A percentile compares a stretch with the other conserved stretches of the same genome.
These are phyloP conservation scores for Mycena sanguinolenta DNA, from an alignment of 768 basidiomycete species.

Conservation along the genomic window DNA sequence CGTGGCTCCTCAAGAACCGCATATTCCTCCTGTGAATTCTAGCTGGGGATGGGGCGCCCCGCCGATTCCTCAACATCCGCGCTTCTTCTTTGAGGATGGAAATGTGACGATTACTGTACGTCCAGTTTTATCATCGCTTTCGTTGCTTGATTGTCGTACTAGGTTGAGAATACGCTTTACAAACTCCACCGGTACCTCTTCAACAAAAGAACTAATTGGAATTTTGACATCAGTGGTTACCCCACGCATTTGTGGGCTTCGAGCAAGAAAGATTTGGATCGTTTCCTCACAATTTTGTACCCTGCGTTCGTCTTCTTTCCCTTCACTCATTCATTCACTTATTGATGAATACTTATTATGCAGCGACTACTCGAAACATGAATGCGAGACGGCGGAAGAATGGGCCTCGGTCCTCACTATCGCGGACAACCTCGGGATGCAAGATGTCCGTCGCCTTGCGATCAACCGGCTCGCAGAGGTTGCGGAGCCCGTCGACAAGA, in stretches of 20 bases:
- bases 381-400: conserved; percentile 49
- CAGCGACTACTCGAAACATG: conserved; percentile 46
- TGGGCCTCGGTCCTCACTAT: conserved; percentile 54
- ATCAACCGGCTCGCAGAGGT: conserved; percentile 44
- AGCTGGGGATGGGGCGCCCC: background rate
- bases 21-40: background rate
- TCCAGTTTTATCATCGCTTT: background rate
- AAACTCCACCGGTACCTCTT: conserved; percentile 49
- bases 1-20: background rate
- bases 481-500: conserved; percentile 48
- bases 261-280: conserved; percentile 56
- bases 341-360: background rate
- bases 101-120: conserved; percentile 40
- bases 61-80: conserved; percentile 32
- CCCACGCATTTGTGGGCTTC: conserved; percentile 47
- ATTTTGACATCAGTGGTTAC: conserved; percentile 11
- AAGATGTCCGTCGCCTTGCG: conserved; percentile 47
- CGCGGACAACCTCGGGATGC: conserved; percentile 46
- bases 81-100: conserved; percentile 43
- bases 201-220: conserved; percentile 12
- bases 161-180: conserved; percentile 47
- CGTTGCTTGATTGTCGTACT: background rate
- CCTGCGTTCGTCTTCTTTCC: conserved; percentile 44
- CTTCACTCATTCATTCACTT: background rate
- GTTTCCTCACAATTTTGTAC: conserved; percentile 50